These are phyloP conservation scores for Aspergillus luchuensis DNA, from an alignment of 2,329 filamentous ascomycete genomes.

Conservation along the genomic window DNA sequence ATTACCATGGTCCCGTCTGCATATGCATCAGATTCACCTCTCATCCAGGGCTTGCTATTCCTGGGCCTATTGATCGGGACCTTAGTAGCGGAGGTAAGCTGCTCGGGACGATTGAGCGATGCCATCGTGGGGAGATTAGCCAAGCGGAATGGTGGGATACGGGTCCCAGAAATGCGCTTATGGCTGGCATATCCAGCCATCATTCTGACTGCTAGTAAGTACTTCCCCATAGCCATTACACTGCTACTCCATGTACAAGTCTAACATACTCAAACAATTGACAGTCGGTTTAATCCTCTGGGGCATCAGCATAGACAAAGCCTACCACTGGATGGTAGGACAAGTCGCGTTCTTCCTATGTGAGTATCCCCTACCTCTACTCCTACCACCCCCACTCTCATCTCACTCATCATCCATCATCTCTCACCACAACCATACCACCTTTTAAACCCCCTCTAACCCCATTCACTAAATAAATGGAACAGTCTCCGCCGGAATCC, in stretches of 20 bases:
- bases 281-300: conserved; percentile 55
- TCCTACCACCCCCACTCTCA: too few relatives aligned
- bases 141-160: conserved; percentile 46
- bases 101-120: conserved; percentile 58
- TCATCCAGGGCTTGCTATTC: conserved; percentile 57
- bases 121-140: conserved; percentile 51
- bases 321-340: conserved; percentile 60
- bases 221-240: neutral
- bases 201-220: conserved; percentile 46
- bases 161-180: conserved; percentile 57
- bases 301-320: conserved; percentile 57
- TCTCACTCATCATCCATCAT: too few relatives aligned
- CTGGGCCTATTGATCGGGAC: conserved; percentile 58
- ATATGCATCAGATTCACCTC: conserved; percentile 51
- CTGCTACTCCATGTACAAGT: neutral
- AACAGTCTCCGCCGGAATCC: conserved; percentile 56
- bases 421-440: too few relatives aligned
- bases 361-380: conserved; percentile 31
- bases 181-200: conserved; percentile 59
- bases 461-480: neutral
- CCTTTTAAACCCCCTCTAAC: too few relatives aligned
- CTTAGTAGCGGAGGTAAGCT: conserved; percentile 54
- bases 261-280: neutral
- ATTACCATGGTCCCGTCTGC: conserved; percentile 58
- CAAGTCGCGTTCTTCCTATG: conserved; percentile 59